phyloP scores from a whole-genome alignment of 805 yeast genomes.

The Saccharomycopsis olivae region DNA sequence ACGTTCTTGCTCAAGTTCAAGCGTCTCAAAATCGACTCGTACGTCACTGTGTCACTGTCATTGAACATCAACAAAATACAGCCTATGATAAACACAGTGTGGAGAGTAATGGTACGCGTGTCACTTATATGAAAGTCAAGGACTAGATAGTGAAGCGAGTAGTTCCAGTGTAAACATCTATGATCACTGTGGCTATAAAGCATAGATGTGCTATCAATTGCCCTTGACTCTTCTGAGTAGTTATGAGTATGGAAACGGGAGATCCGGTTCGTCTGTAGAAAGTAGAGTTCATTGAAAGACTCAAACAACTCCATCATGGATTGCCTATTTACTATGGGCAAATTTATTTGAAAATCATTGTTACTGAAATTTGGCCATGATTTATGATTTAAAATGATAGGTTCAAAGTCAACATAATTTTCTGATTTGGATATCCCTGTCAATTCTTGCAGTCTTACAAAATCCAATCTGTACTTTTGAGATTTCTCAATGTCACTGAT shows the following conservation, averaged over 20 bases:
- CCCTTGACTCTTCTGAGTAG: not conserved
- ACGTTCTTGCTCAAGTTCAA: not conserved
- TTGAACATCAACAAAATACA: constrained; percentile 12
- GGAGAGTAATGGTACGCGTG: not conserved
- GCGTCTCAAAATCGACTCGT: not conserved
- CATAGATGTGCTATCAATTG: not conserved
- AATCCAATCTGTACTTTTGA: not conserved
- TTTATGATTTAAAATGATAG: constrained; percentile 3
- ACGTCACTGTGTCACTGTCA: constrained; percentile 5
- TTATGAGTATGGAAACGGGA: not conserved
- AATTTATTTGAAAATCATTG: constrained; percentile 1
- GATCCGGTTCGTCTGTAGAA: constrained; percentile 1
- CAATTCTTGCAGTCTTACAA: not conserved
- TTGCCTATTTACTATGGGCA: not conserved
- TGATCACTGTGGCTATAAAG: constrained; percentile 2
- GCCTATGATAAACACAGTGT: constrained; percentile 14
- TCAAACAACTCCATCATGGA: constrained; percentile 1
- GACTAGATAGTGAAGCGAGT: constrained; percentile 9
- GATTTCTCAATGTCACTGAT: constrained; percentile 4
- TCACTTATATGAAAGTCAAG: constrained; percentile 6
- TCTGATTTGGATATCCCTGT: too few relatives aligned
- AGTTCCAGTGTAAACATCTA: constrained; percentile 13
- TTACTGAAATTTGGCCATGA: constrained; percentile 13
- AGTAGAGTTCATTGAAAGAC: constrained; percentile 1
- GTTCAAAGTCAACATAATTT: constrained; percentile 1